These are phyloP conservation scores for Trichophyton verrucosum DNA, from an alignment of 2,329 filamentous ascomycete genomes.

Conservation along the genomic window DNA sequence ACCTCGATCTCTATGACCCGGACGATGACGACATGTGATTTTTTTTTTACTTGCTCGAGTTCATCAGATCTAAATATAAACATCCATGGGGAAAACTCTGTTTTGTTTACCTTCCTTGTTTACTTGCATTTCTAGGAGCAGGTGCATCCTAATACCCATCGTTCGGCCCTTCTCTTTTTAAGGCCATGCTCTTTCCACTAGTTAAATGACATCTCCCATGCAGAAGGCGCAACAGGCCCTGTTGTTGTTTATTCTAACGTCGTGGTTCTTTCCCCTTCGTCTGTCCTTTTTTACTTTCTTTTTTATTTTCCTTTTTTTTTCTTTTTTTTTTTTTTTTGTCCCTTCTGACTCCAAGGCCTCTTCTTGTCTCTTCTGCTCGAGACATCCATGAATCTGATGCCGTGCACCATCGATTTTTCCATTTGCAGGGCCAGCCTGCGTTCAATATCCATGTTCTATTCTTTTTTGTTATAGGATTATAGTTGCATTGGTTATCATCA, in stretches of 20 bases:
- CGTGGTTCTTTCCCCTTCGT: neutral
- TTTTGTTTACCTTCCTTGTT: neutral
- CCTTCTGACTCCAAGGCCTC: neutral
- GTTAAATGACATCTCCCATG: neutral
- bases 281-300: neutral
- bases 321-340: neutral
- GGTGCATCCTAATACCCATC: neutral
- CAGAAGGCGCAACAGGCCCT: neutral
- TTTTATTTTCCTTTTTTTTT: neutral
- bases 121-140: neutral
- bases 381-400: neutral
- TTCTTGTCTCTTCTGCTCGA: neutral
- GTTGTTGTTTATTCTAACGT: neutral
- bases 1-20: slow-evolving; percentile 35
- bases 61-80: neutral
- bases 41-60: neutral
- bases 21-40: slow-evolving; percentile 31
- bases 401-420: neutral
- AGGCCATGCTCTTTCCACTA: neutral
- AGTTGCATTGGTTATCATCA: neutral
- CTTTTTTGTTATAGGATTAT: neutral
- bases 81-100: neutral
- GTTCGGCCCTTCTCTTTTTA: neutral
- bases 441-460: neutral
- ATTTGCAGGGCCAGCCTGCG: neutral